Base-by-base conservation (phyloP, 2,329 filamentous ascomycete genomes). In the Cercospora brassicicola region DNA sequence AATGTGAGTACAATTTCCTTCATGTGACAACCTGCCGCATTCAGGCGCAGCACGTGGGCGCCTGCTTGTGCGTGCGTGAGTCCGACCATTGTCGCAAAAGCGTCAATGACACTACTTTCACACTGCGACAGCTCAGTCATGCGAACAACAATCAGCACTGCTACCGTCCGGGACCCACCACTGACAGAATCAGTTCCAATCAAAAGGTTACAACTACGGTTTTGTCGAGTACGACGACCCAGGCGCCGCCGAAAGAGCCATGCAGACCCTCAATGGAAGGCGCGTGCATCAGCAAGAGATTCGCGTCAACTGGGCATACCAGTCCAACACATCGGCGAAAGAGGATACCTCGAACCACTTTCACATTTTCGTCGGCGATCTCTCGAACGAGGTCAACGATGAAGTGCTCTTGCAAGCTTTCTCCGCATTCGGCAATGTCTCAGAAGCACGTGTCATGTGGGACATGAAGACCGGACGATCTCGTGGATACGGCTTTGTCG, bases 381-480 rank as follows among this genome's bases (percentile, higher is more conserved):
- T 99, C 66, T 97, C 94, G 75, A 99, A 99, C 78, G 95, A 99
- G 81, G 95, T 99, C 80, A 99, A 99, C 76, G 95, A 99, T 76
- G 95, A 99, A 78, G 89, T 97, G 62, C 86, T 99, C 23, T 85
- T 91, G 15, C 94, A 97, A 81, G 95, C 95, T 11, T 99, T 99
- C 82, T 96, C 93, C 59, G 93, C 93, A 55, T 99, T 98, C 80
- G 95, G 95, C 48, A 92, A 90, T 11, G 94, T 99, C 59, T 99
- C 95, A 2, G 95, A 99, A 82, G 95, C 95, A 68, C 93, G 95
- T 76, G 95, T 99, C 72, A 99, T 99, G 95, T 99, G 95, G 95
- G 95, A 99, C 81, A 99, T 99, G 95, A 99, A 99, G 87, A 99
- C 95, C 39, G 95, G 95, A 73, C 90, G 95, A 72, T 98, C 95